Evolutionary conservation across 495 filamentous ascomycete species (phyloP).

Genomic region (Schizothecium vesticola): DNA sequence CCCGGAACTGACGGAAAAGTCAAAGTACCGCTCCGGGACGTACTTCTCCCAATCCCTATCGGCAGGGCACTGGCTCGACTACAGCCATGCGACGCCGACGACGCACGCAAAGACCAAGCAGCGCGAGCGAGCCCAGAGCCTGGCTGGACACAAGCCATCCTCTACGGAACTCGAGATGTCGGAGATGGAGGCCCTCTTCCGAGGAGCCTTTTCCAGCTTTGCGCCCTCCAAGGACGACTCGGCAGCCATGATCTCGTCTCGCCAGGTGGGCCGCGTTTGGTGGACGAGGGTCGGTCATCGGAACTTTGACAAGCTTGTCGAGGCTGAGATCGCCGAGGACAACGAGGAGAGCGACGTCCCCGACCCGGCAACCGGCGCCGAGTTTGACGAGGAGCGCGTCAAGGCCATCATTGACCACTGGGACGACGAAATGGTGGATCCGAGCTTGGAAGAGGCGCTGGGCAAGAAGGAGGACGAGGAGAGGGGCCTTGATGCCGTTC

Average conservation of each 20-base stretch:
- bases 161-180: conserved; percentile 50
- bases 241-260: conserved; percentile 63
- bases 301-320: conserved; percentile 44
- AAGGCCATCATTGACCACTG: conserved; percentile 43
- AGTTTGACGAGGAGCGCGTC: conserved; percentile 43
- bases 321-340: conserved; percentile 37
- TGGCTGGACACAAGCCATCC: conserved; percentile 55
- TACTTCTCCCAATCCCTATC: conserved; percentile 52
- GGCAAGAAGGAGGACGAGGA: conserved; percentile 47
- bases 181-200: conserved; percentile 68
- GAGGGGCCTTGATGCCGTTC: conserved; percentile 65
- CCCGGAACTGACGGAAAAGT: conserved; percentile 48
- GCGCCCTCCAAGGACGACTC: conserved; percentile 79
- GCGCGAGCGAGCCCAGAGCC: conserved; percentile 64
- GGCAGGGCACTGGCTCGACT: conserved; percentile 64
- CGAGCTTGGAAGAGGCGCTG: conserved; percentile 45
- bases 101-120: conserved; percentile 60
- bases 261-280: conserved; percentile 73
- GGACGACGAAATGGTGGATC: conserved; percentile 47
- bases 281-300: conserved; percentile 72
- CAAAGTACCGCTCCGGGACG: conserved; percentile 50
- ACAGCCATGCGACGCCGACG: conserved; percentile 54
- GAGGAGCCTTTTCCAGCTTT: conserved; percentile 82
- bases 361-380: conserved; percentile 20
- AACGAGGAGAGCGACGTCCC: conserved; percentile 24